Evolutionary conservation across 2,329 filamentous ascomycete species (phyloP), one percentile per base, ranked within the genome.

Genomic region (Coniochaeta sp.): DNA sequence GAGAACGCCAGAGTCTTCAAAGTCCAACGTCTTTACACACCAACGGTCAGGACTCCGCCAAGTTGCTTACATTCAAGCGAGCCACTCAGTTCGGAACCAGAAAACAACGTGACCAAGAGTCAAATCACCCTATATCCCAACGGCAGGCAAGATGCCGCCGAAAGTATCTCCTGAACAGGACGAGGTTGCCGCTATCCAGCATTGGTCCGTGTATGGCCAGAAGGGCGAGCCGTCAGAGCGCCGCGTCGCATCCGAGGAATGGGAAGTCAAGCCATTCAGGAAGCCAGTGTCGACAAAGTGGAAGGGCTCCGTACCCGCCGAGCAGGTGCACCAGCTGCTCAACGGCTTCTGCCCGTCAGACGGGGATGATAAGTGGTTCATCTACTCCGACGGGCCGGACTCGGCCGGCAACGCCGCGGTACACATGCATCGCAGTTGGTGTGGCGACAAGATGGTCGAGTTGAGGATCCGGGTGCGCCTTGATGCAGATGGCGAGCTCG

Each of bases 371-470:
- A 59, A 59, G 58, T 59, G 58, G 58, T 55, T 59, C 24, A 26
- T 59, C 30, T 59, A 55, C 58, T 50, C 58, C 44, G 44, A 54
- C 30, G 47, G 47, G 7, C 58, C 58, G 2, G 58, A 59, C 30
- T 6, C 9, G 1, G 17, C 30, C 16, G 58, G 58, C n/a, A 30
- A 54, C 44, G 44, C 44, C 14, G 28, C 30, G 14, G 19, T 59
- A 17, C 58, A 55, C 47, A 54, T 59, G 47, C 47, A 59, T 34
- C 58, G 58, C 30, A 59, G 58, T 47, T 59, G 58, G 58, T 24
- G 42, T n/a, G 58, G 58, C n/a, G 32, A 26, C 28, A 38, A 54
- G 36, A 38, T 54, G 42, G 19, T 55, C 17, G 30, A 59, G 47
- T n/a, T 59, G 30, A 55, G 30, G 24, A 42, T 58, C 26, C 6